Base-by-base conservation (phyloP, 352 stramenopile species). In the Phytophthora fragariaefolia region DNA sequence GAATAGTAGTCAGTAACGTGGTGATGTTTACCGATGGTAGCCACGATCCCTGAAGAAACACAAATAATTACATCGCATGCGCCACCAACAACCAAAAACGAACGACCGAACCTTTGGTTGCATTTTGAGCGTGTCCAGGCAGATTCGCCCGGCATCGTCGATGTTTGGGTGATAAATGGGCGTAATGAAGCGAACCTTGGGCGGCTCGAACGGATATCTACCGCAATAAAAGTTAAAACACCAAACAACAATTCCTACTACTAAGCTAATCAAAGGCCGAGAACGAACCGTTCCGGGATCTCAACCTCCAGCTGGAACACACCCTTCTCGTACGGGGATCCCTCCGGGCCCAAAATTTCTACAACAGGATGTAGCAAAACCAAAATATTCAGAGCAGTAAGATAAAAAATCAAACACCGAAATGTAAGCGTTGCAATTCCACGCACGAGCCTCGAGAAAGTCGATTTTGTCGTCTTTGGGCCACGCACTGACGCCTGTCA, bases 111-210 rank as follows among this genome's bases (percentile, higher is more conserved):
- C 85, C 77, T 95, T 93, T 17, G 91, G 91, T 58, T 93, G 88
- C 89, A 95, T 96, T 75, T 97, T 97, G 52, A 97, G 84, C 12
- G 89, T 96, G 66, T 97, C 90, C 5, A 97, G 80, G 56, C 90
- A 97, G 47, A 97, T 97, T 26, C 91, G 83, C 4, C 91, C 91
- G 2, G 73, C 85, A 52, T 94, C 87, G 43, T 95, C 87, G 49
- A 95, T 95, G 62, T 95, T 95, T 13, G 87, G 87, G 42, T 95
- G 87, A 68, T 88, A 95, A 62, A 95, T 95, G 5, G 83, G 87
- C 54, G 87, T 95, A 17, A 77, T 46, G 45, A 95, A 95, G 46
- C 75, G 68, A 22, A 95, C 85, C 63, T 93, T 92, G 2, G 87
- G 87, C 7, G 87, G 87, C 62, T 95, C 85, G 63, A 95, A 95